Percentiles rank a stretch among this genome's conserved stretches.
These are phyloP conservation scores for Ailanthus altissimus DNA, from an alignment of 345 rosid species.

Conservation along the genomic window DNA sequence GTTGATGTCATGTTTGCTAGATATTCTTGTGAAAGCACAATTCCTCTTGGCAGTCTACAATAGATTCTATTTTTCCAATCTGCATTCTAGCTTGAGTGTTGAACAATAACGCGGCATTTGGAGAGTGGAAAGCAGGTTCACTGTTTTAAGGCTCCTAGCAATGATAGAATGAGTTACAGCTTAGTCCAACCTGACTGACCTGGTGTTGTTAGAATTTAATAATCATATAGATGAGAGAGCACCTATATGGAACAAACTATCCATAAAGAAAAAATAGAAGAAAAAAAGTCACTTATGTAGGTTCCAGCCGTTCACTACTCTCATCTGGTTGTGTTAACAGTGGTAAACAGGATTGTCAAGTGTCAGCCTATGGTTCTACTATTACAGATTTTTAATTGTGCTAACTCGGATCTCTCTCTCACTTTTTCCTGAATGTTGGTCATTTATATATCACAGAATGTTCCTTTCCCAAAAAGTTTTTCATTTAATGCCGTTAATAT, in stretches of 20 bases:
- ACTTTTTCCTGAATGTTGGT: background rate
- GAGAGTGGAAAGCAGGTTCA: no score
- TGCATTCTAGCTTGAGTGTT: conserved; percentile 11
- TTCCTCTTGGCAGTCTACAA: background rate
- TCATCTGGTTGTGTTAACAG: background rate
- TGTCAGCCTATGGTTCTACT: no score
- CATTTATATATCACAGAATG: background rate
- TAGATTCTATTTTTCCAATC: background rate
- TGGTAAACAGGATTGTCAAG: background rate
- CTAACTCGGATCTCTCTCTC: background rate
- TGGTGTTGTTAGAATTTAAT: no score
- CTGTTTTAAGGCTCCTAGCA: no score
- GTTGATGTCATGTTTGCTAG: background rate
- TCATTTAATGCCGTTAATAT: background rate
- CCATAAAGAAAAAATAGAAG: no score
- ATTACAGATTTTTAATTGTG: no score
- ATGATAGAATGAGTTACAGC: no score
- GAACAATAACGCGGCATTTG: background rate
- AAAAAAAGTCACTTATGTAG: no score
- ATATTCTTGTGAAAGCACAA: background rate
- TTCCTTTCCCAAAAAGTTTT: background rate
- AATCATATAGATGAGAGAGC: no score
- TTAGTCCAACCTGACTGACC: no score
- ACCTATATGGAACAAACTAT: no score
- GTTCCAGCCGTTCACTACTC: no score